Percentiles rank a stretch among this genome's conserved stretches.
Conservation (phyloP, 108 stramenopile species). For the Skeletonema potamos region DNA sequence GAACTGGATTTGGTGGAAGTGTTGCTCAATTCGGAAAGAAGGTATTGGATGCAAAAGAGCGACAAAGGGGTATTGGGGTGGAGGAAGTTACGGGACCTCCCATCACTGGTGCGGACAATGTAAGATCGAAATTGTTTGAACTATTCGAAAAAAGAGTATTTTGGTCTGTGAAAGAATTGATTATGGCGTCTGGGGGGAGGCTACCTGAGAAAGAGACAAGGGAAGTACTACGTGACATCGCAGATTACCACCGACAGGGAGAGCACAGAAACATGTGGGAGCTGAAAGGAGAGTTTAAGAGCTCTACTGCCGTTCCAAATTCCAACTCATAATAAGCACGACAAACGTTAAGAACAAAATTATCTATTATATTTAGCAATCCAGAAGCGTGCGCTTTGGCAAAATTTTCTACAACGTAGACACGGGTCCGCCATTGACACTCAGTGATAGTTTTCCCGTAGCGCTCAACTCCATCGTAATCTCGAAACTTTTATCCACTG, state of each 20-base stretch:
- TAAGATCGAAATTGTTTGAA: constrained; percentile 74
- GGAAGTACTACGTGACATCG: constrained; percentile 72
- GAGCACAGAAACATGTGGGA: constrained; percentile 81
- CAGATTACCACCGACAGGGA: constrained; percentile 76
- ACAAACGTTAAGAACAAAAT: neutral
- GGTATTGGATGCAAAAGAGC: constrained; percentile 52
- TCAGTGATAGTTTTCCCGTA: constrained; percentile 26
- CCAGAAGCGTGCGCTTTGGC: neutral
- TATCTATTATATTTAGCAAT: neutral
- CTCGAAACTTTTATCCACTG: constrained; percentile 37
- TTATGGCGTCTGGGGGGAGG: constrained; percentile 49
- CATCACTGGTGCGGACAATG: constrained; percentile 48
- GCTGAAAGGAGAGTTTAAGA: constrained; percentile 52
- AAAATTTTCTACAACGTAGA: constrained; percentile 20
- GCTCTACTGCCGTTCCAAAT: constrained; percentile 7
- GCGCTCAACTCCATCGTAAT: constrained; percentile 43
- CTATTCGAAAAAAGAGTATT: constrained; percentile 67
- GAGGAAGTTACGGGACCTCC: constrained; percentile 23
- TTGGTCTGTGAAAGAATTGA: constrained; percentile 81
- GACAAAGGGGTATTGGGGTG: constrained; percentile 6
- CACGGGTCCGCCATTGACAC: constrained; percentile 43
- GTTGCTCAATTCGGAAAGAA: constrained; percentile 75
- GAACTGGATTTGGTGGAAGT: constrained; percentile 73
- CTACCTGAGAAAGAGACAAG: constrained; percentile 74
- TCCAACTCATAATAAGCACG: neutral